Percentiles rank a stretch among this genome's conserved stretches.
phyloP scores from a whole-genome alignment of 202 grass and related monocot genomes.

The Carex arenaria region DNA sequence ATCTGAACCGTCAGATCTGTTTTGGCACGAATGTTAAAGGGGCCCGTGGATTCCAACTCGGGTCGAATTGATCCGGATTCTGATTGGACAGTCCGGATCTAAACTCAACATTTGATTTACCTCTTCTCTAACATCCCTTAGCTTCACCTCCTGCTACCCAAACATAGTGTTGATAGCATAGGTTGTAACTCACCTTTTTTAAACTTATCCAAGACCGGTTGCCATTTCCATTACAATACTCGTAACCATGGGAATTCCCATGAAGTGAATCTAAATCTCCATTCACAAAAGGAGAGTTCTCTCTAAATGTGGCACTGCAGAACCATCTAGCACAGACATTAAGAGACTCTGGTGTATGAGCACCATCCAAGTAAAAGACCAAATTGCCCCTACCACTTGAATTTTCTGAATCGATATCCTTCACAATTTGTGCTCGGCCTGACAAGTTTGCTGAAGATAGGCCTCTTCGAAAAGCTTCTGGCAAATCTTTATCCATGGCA shows the following conservation, averaged over 20 bases:
- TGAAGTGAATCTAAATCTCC: constrained; percentile 9
- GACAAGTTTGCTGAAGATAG: constrained; percentile 25
- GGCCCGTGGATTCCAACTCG: no score
- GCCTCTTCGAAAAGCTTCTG: constrained; percentile 38
- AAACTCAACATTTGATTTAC: neutral
- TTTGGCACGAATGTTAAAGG: no score
- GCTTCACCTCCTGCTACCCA: neutral
- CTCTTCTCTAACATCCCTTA: neutral
- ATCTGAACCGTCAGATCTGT: no score
- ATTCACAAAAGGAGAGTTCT: constrained; percentile 10
- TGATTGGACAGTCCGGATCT: no score
- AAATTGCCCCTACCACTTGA: constrained; percentile 23
- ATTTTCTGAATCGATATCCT: constrained; percentile 21
- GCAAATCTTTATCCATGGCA: constrained; percentile 20
- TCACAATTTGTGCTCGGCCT: constrained; percentile 39
- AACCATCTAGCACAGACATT: constrained; percentile 45
- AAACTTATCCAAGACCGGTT: constrained; percentile 11
- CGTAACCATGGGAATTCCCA: neutral
- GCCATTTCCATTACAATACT: neutral
- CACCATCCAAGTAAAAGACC: constrained; percentile 45
- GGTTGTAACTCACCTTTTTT: constrained; percentile 28
- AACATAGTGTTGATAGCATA: neutral
- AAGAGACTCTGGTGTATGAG: constrained; percentile 42
- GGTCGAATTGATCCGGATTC: no score
- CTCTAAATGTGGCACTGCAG: constrained; percentile 12